phyloP scores from a whole-genome alignment of 2,329 filamentous ascomycete genomes.

The Colletotrichum salicis region DNA sequence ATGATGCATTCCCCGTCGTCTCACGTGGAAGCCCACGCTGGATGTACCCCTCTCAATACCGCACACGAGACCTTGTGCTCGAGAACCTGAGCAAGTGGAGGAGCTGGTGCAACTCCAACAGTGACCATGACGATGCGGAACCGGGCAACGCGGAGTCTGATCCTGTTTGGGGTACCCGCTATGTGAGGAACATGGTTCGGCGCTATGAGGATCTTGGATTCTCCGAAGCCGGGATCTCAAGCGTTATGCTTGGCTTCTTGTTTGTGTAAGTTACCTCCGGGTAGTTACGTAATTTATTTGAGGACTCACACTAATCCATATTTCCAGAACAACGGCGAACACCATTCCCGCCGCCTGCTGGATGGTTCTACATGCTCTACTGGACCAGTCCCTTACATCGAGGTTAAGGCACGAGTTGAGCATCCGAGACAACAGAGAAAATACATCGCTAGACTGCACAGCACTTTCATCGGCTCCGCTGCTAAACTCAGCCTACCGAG shows the following conservation, averaged over 20 bases:
- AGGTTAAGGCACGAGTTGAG: slow-evolving; percentile 13
- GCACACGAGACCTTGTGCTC: slow-evolving; percentile 13
- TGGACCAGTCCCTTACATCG: background rate
- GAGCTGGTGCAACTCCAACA: background rate
- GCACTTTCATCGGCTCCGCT: background rate
- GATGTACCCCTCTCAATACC: slow-evolving; percentile 21
- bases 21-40: slow-evolving; percentile 19
- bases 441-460: background rate
- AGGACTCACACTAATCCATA: too few species aligned
- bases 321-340: slow-evolving; percentile 19
- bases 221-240: slow-evolving; percentile 13
- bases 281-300: too few species aligned
- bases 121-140: background rate
- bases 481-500: slow-evolving; percentile 27
- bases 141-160: background rate
- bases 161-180: slow-evolving; percentile 22
- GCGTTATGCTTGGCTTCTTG: slow-evolving; percentile 21
- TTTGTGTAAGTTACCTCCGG: slow-evolving; percentile 15
- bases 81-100: slow-evolving; percentile 15
- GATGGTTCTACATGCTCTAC: slow-evolving; percentile 23
- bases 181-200: slow-evolving; percentile 26
- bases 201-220: slow-evolving; percentile 24
- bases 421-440: background rate
- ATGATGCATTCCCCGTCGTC: slow-evolving; percentile 23
- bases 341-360: slow-evolving; percentile 19